Evolutionary conservation across 495 filamentous ascomycete genomes (phyloP).

Genomic region (Neurospora tetrasperma): DNA sequence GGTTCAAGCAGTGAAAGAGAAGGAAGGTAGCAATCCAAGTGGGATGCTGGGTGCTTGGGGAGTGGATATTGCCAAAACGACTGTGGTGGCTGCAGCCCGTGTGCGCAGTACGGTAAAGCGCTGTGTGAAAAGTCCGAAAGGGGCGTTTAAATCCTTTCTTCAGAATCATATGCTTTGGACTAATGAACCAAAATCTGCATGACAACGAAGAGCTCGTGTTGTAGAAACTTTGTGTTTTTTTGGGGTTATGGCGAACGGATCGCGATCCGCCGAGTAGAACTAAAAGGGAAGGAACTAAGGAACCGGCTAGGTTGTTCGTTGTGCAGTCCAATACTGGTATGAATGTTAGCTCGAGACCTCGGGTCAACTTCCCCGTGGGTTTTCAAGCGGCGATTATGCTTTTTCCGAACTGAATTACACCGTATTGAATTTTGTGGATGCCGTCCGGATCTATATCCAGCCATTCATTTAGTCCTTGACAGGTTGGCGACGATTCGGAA

Average conservation of each 20-base stretch:
- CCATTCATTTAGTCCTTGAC: too few relatives aligned
- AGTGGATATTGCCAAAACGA: neutral
- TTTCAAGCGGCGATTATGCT: too few relatives aligned
- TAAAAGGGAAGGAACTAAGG: neutral
- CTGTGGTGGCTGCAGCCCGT: neutral
- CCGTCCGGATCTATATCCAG: too few relatives aligned
- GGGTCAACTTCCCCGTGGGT: too few relatives aligned
- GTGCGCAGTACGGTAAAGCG: neutral
- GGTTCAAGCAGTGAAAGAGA: neutral
- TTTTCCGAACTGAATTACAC: too few relatives aligned
- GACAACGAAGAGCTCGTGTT: neutral
- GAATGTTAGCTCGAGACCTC: too few relatives aligned
- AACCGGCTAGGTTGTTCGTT: neutral
- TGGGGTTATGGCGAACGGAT: neutral
- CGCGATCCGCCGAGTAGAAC: neutral
- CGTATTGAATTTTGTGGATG: too few relatives aligned
- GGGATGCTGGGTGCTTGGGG: neutral
- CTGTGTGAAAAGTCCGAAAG: neutral
- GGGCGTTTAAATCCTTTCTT: neutral
- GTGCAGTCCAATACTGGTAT: too few relatives aligned
- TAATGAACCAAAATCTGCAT: neutral
- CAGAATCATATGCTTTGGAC: neutral
- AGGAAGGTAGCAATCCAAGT: neutral
- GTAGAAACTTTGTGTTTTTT: neutral
- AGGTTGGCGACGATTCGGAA: too few relatives aligned